A percentile compares a stretch with the other conserved stretches of the same genome.
Evolutionary conservation across 768 basidiomycete species (phyloP).

Genomic region (Podaxis sp.): DNA sequence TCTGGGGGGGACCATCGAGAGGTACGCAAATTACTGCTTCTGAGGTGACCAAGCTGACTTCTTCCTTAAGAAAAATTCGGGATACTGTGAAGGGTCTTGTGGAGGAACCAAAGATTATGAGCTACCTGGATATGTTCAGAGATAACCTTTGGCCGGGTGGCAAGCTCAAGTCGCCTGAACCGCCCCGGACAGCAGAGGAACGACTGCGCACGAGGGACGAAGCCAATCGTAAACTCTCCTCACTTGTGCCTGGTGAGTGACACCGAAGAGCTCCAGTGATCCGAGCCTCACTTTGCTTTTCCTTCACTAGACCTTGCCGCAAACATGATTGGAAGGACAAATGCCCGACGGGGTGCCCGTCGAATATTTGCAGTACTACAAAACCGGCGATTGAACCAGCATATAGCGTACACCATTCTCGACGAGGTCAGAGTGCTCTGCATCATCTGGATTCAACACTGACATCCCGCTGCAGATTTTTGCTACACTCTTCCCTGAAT

Average conservation of each 20-base stretch:
- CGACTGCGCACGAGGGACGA: conserved; percentile 77
- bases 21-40: conserved; percentile 43
- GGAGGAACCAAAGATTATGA: conserved; percentile 67
- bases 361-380: conserved; percentile 92
- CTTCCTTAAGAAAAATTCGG: conserved; percentile 68
- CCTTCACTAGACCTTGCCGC: conserved; percentile 74
- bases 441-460: not conserved
- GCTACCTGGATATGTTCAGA: conserved; percentile 61
- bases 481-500: conserved; percentile 57
- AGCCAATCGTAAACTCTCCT: conserved; percentile 86
- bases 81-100: conserved; percentile 65
- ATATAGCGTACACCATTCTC: conserved; percentile 80
- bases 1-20: conserved; percentile 91
- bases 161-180: conserved; percentile 50
- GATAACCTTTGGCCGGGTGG: conserved; percentile 87
- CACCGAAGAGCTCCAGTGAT: not conserved
- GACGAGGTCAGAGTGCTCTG: conserved; percentile 66
- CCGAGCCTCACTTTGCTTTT: not conserved
- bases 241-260: conserved; percentile 80
- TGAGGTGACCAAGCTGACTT: conserved; percentile 6
- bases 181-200: conserved; percentile 76
- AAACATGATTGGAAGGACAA: conserved; percentile 97
- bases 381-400: conserved; percentile 91
- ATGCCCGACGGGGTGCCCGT: conserved; percentile 88
- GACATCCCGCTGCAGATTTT: conserved; percentile 38